Percentiles rank a stretch among this genome's conserved stretches.
These are phyloP conservation scores for Aspergillus transmontanensis DNA, from an alignment of 2,329 filamentous ascomycete species.

Conservation along the genomic window DNA sequence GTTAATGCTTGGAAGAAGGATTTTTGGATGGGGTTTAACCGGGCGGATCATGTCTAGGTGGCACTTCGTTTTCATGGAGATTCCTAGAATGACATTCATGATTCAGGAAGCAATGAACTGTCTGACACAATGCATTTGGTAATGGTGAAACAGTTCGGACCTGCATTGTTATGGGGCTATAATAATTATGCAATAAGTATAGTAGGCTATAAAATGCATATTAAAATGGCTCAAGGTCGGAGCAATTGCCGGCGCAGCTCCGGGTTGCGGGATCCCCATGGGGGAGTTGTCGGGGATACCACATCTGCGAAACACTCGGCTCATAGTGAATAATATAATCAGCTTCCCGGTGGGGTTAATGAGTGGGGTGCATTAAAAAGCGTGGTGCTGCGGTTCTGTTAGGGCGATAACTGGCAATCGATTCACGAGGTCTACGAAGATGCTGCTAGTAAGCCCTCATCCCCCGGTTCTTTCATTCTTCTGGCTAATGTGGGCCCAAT, in stretches of 20 bases:
- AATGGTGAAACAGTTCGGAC: background rate
- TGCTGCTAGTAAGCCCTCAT: background rate
- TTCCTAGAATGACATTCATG: background rate
- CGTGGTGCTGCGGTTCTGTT: background rate
- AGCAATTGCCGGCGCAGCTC: background rate
- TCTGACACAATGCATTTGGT: background rate
- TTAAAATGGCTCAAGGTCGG: background rate
- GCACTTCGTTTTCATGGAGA: background rate
- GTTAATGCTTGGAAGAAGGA: conserved; percentile 1
- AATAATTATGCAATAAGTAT: background rate
- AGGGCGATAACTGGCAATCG: background rate
- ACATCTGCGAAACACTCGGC: background rate
- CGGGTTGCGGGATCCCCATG: background rate
- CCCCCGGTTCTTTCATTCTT: background rate
- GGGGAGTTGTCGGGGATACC: background rate
- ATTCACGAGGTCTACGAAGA: background rate
- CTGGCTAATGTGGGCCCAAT: background rate
- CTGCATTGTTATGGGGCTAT: background rate
- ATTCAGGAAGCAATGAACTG: background rate
- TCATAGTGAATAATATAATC: background rate
- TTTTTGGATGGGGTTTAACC: background rate
- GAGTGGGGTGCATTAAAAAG: background rate
- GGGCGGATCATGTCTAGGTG: background rate
- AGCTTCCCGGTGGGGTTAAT: background rate
- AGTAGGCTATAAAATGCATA: background rate